Percentiles rank a stretch among this genome's conserved stretches.
Evolutionary conservation across 148 eudicot species (phyloP).

Genomic region (Cornus kousa): DNA sequence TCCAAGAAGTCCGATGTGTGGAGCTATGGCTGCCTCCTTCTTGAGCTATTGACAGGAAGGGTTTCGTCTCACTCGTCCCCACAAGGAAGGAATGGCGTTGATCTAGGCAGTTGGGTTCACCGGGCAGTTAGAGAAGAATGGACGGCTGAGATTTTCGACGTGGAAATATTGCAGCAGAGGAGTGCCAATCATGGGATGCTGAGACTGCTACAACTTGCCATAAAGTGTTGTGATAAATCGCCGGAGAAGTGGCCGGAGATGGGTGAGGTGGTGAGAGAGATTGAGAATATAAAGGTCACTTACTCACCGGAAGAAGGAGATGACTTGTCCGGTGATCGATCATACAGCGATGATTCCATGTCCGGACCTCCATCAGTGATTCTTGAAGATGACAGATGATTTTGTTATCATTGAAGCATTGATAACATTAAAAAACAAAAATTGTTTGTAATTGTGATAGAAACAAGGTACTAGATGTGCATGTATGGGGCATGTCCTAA

Average conservation of each 20-base stretch:
- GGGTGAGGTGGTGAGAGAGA: slow-evolving; percentile 22
- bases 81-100: slow-evolving; percentile 27
- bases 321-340: slow-evolving; percentile 23
- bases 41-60: slow-evolving; percentile 43
- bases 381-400: neutral
- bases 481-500: too few species aligned
- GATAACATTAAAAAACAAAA: neutral
- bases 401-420: too few species aligned
- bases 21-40: slow-evolving; percentile 40
- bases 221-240: slow-evolving; percentile 35
- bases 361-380: slow-evolving; percentile 17
- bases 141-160: slow-evolving; percentile 51
- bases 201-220: slow-evolving; percentile 32
- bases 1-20: slow-evolving; percentile 46
- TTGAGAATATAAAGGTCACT: slow-evolving; percentile 24
- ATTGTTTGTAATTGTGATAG: neutral
- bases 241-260: slow-evolving; percentile 46
- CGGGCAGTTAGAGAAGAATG: slow-evolving; percentile 54
- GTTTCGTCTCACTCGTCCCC: slow-evolving; percentile 24
- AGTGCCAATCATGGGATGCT: slow-evolving; percentile 42
- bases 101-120: slow-evolving; percentile 44
- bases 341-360: slow-evolving; percentile 33
- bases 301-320: slow-evolving; percentile 31
- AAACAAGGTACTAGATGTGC: neutral
- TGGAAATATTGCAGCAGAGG: slow-evolving; percentile 30